Evolutionary conservation across 129 eudicot genomes (phyloP).

Genomic region (Chrysanthemum makinoi): DNA sequence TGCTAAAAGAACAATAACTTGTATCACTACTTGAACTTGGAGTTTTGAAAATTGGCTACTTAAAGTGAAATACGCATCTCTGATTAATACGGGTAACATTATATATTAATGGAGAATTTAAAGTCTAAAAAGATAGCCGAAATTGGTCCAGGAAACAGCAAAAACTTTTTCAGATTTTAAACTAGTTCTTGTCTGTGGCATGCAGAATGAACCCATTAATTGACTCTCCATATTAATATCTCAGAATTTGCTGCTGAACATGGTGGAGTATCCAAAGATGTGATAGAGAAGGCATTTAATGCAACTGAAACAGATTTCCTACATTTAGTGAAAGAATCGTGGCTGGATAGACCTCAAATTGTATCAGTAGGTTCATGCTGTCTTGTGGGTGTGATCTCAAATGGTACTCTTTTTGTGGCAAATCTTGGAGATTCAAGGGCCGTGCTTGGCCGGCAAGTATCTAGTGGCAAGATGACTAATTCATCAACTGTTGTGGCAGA

Average conservation of each 20-base stretch:
- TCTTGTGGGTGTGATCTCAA: constrained; percentile 60
- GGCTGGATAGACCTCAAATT: constrained; percentile 57
- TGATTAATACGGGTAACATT: background rate
- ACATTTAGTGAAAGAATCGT: constrained; percentile 50
- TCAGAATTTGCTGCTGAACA: constrained; percentile 53
- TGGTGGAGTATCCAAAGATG: constrained; percentile 63
- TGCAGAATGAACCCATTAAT: background rate
- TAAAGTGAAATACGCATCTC: background rate
- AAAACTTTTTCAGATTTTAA: background rate
- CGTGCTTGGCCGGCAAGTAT: constrained; percentile 55
- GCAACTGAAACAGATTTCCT: constrained; percentile 60
- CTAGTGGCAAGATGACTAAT: constrained; percentile 28
- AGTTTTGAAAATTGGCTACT: background rate
- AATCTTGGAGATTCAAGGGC: constrained; percentile 76
- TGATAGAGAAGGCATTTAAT: constrained; percentile 55
- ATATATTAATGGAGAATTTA: too few species aligned
- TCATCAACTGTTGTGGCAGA: constrained; percentile 56
- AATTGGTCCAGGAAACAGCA: background rate
- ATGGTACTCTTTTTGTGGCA: constrained; percentile 61
- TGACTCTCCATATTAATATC: constrained; percentile 14
- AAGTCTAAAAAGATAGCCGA: background rate
- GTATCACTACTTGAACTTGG: background rate
- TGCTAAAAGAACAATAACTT: background rate
- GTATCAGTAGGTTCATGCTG: constrained; percentile 72
- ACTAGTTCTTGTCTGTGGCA: background rate